Evolutionary conservation across 2,329 filamentous ascomycete genomes (phyloP), one percentile per base, ranked within the genome.

Genomic region (Coniella lustricola): DNA sequence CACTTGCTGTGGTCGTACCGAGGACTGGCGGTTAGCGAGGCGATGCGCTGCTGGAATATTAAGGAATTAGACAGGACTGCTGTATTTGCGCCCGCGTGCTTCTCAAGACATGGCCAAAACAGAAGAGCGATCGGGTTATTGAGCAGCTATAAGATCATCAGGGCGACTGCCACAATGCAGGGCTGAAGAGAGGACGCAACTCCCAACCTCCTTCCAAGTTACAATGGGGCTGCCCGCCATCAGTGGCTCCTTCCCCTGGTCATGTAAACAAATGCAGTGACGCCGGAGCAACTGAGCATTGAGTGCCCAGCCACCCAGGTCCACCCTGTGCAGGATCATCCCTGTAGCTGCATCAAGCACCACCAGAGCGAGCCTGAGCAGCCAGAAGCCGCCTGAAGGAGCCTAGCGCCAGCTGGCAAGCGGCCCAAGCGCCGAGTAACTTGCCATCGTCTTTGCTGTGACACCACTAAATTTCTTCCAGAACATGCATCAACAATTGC

Each of bases 241-340:
- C 25, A 49, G 41, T 49, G 47, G 47, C 35, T 44, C 45, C n/a
- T 39, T 34, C 29, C 35, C 18, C 44, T 31, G 14, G 32, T 13
- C 44, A 54, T 49, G 52, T 54, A 54, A 54, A 54, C 52, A 47
- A 42, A 42, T 33, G 25, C 40, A 54, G 49, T 54, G 52, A 54
- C 46, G 49, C 49, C 49, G 48, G 33, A 44, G 52, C 52, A 54
- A 54, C 52, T 53, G 44, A 13, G 33, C 46, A 44, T 40, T 21
- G 39, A 35, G 38, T 25, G 18, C 50, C 51, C 51, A 50, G 51
- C 44, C 38, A 49, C 38, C 25, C 49, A n/a, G 38, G n/a, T 14
- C 40, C 44, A 40, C 16, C 14, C 18, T 20, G 20, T 9, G n/a
- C 9, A 35, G 40, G 47, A n/a, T 4, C n/a, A 33, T 22, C 20